Conservation (phyloP, 176 grass and related monocot genomes). For the Elaeis guineensis region DNA sequence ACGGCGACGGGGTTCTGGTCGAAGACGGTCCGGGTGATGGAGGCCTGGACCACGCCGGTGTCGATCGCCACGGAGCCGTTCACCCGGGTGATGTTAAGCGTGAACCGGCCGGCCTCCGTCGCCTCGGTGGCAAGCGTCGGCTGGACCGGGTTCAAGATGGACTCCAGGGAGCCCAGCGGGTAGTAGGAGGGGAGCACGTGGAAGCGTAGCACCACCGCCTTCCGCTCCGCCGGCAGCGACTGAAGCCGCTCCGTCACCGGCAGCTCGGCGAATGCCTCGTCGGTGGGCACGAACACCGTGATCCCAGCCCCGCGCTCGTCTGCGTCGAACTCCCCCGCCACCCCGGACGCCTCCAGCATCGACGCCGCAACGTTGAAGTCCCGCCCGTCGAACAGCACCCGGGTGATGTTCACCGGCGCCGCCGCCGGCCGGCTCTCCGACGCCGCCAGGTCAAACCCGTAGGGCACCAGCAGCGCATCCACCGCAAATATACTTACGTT, state of each 20-base stretch:
- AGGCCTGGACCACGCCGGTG: constrained; percentile 85
- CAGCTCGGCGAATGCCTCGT: constrained; percentile 82
- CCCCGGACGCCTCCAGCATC: constrained; percentile 88
- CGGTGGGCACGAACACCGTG: constrained; percentile 90
- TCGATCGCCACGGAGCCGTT: constrained; percentile 93
- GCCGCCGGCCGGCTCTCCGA: constrained; percentile 50
- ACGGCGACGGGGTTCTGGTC: constrained; percentile 87
- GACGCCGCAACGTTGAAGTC: constrained; percentile 85
- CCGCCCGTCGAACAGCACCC: constrained; percentile 59
- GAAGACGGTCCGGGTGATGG: constrained; percentile 92
- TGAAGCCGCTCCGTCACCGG: constrained; percentile 68
- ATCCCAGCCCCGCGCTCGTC: constrained; percentile 88
- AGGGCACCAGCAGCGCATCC: constrained; percentile 58
- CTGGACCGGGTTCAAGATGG: constrained; percentile 98
- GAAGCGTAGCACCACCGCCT: constrained; percentile 81
- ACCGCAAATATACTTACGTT: constrained; percentile 81
- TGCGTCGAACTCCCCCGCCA: constrained; percentile 56
- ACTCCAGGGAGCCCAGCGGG: constrained; percentile 83
- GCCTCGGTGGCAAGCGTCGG: constrained; percentile 84
- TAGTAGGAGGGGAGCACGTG: constrained; percentile 98
- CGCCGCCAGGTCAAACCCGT: constrained; percentile 66
- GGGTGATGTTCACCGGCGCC: constrained; percentile 65
- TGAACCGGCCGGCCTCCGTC: constrained; percentile 74
- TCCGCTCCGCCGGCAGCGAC: constrained; percentile 78
- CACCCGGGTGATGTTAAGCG: constrained; percentile 87